Evolutionary conservation across 345 rosid genomes (phyloP), one percentile per base, ranked within the genome.

Genomic region (Crucihimalaya himalaica): DNA sequence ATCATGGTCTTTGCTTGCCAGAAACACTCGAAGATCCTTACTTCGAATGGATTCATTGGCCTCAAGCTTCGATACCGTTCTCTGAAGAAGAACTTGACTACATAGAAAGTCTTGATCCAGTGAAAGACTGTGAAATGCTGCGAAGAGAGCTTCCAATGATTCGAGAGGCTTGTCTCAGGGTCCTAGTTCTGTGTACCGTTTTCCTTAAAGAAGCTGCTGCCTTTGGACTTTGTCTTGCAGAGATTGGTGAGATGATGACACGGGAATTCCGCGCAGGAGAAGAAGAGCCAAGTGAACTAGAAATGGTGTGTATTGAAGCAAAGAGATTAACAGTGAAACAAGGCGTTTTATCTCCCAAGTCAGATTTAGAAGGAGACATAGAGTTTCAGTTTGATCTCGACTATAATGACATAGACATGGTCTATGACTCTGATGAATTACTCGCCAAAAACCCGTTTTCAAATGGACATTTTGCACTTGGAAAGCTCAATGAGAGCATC

Each of bases 1-100:
- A 85, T 81, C 89, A 87, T 56, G 89, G 92, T 19, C 89, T 85
- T 76, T 87, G 89, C 84, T 78, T 85, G 68, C 92, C 89, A 3
- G 89, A 87, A 74, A 79, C 83, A 21, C 75, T 87, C 40, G 92
- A 87, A 62, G 89, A 87, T 75, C 92, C 92, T 13, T 87, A 87
- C 63, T 85, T 85, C 6, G 92, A 87, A 78, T 87, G 92, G 92
- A 85, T 87, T 28, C 88, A 87, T 65, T 87, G 92, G 92, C 92
- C 92, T 37, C 92, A 87, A 52, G 85, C 92, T 20, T 85, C 86
- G 1, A 81, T 87, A 66, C 89, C 92, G 3, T 87, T 87, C 78
- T 85, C 89, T n/a, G 86, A 84, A n/a, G 89, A 84, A 55, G 92
- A 87, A 64, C 87, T 87, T 42, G 86, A 81, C 19, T 85, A 87